Percentiles rank a stretch among this genome's conserved stretches.
These are phyloP conservation scores for Gloeopeniophorella convolvens DNA, from an alignment of 768 basidiomycete genomes.

Conservation along the genomic window DNA sequence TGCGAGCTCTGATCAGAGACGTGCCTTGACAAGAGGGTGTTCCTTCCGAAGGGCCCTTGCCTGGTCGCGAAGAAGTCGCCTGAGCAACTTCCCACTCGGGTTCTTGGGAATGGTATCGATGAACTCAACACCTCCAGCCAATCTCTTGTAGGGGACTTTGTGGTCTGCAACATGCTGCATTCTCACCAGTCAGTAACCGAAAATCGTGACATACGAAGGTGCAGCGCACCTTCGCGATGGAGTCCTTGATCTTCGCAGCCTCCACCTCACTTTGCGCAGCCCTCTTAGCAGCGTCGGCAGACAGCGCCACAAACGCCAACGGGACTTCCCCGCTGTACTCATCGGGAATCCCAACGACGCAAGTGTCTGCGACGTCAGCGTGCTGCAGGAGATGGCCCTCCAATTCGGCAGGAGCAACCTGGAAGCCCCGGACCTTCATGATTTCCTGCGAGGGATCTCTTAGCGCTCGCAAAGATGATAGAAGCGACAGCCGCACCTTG, in stretches of 20 bases:
- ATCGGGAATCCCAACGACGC: constrained; percentile 61
- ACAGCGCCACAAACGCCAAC: constrained; percentile 58
- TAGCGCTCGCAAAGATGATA: constrained; percentile 20
- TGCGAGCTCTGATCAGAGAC: no score
- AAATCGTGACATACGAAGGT: not conserved
- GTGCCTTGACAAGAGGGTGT: not conserved
- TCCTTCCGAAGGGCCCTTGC: constrained; percentile 16
- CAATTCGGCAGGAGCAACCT: constrained; percentile 69
- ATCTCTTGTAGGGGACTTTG: constrained; percentile 32
- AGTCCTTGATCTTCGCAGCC: constrained; percentile 12
- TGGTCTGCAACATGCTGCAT: constrained; percentile 28
- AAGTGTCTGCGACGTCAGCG: constrained; percentile 50
- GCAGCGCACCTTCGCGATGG: constrained; percentile 11
- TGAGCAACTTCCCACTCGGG: constrained; percentile 28
- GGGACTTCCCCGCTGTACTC: constrained; percentile 71
- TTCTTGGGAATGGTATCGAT: constrained; percentile 31
- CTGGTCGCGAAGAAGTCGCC: constrained; percentile 26
- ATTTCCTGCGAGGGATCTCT: constrained; percentile 40
- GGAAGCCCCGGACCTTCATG: constrained; percentile 64
- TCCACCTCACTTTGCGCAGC: not conserved
- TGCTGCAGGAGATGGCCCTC: constrained; percentile 61
- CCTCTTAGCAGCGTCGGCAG: constrained; percentile 15
- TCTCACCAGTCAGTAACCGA: not conserved
- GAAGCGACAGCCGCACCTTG: constrained; percentile 33
- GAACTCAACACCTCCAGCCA: constrained; percentile 35